Conservation (phyloP, 2,329 filamentous ascomycete genomes). For the Botrytis byssoidea region DNA sequence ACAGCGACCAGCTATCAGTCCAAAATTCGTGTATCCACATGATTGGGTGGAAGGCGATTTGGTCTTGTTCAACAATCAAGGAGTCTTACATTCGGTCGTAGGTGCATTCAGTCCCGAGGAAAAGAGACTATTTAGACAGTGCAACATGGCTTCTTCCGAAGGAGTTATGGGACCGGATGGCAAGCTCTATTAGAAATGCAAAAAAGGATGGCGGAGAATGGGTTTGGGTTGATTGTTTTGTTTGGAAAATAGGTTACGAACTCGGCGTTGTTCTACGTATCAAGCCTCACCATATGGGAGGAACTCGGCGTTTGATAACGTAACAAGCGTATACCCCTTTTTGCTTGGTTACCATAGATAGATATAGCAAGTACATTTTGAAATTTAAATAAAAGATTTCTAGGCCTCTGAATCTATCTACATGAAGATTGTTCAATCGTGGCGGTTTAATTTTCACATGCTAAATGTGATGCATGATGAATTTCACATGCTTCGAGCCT, state of each 20-base stretch:
- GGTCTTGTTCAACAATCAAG: conserved; percentile 77
- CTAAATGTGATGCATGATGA: not conserved
- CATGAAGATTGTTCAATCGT: too few species aligned
- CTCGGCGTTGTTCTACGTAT: conserved; percentile 39
- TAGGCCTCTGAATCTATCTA: not conserved
- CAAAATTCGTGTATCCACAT: conserved; percentile 66
- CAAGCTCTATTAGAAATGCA: conserved; percentile 34
- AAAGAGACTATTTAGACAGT: conserved; percentile 73
- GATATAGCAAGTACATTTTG: conserved; percentile 9
- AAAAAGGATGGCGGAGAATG: conserved; percentile 15
- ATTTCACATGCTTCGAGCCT: conserved; percentile 1
- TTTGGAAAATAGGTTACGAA: conserved; percentile 30
- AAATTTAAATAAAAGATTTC: not conserved
- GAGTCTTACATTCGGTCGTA: conserved; percentile 71
- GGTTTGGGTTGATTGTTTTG: conserved; percentile 12
- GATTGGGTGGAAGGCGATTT: conserved; percentile 77
- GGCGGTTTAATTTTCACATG: conserved; percentile 1
- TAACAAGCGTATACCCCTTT: conserved; percentile 41
- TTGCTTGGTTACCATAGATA: conserved; percentile 30
- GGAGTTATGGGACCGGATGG: conserved; percentile 39
- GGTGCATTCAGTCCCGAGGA: conserved; percentile 73
- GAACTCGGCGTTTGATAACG: conserved; percentile 39
- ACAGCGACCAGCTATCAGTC: conserved; percentile 71
- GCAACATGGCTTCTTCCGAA: conserved; percentile 69
- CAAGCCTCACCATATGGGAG: conserved; percentile 36